Percentiles rank a stretch among this genome's conserved stretches.
phyloP scores from a whole-genome alignment of 345 rosid genomes.

The Trapa bicornis region DNA sequence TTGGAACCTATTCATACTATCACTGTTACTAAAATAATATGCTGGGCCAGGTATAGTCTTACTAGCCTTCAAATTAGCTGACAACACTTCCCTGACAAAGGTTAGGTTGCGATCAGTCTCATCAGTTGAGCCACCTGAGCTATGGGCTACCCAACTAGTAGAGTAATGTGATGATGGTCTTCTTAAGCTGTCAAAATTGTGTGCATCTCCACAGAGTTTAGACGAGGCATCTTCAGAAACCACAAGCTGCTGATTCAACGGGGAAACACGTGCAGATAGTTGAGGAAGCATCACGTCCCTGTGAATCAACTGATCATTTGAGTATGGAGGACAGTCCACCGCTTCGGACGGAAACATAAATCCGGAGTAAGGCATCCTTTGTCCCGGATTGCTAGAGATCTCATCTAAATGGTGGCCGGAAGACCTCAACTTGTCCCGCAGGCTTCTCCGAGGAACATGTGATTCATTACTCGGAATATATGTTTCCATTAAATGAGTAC shows the following conservation, averaged over 20 bases:
- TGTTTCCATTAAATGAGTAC: constrained; percentile 18
- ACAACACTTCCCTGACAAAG: constrained; percentile 18
- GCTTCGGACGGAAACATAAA: constrained; percentile 4
- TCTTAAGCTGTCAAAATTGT: constrained; percentile 19
- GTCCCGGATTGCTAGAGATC: constrained; percentile 15
- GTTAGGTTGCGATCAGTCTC: constrained; percentile 20
- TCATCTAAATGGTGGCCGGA: constrained; percentile 11
- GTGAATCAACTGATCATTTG: constrained; percentile 1
- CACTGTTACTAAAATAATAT: constrained; percentile 5
- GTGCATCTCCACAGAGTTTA: constrained; percentile 16
- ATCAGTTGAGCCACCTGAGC: constrained; percentile 27
- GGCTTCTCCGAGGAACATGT: constrained; percentile 45
- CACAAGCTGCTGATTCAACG: neutral
- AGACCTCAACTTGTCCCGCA: constrained; percentile 35
- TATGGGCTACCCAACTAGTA: constrained; percentile 31
- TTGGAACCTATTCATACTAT: neutral
- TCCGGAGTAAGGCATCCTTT: constrained; percentile 1
- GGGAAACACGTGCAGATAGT: neutral
- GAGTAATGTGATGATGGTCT: constrained; percentile 16
- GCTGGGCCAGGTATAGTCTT: constrained; percentile 17
- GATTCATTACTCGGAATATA: constrained; percentile 22
- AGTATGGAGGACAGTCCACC: constrained; percentile 4
- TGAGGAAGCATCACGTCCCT: neutral
- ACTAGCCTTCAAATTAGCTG: neutral
- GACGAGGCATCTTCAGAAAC: constrained; percentile 13